A percentile compares a stretch with the other conserved stretches of the same genome.
Evolutionary conservation across 495 filamentous ascomycete genomes (phyloP).

Genomic region (Thozetella sp.): DNA sequence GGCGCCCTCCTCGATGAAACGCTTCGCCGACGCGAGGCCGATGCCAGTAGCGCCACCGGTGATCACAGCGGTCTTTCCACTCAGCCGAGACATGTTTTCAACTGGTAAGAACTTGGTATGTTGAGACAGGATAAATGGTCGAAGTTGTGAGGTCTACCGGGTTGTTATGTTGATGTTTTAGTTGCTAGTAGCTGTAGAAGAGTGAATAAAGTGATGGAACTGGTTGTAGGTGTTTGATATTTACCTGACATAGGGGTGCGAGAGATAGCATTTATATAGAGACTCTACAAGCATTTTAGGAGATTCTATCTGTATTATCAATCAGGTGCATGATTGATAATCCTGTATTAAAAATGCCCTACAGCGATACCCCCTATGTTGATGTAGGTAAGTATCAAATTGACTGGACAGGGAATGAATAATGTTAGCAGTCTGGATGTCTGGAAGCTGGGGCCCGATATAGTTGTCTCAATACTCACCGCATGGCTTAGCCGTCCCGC

Average conservation of each 20-base stretch:
- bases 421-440: too few species aligned
- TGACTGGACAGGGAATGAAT: too few species aligned
- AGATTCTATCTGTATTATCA: background rate
- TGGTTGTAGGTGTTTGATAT: background rate
- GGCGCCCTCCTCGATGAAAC: slow-evolving; percentile 20
- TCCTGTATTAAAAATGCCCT: too few species aligned
- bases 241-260: background rate
- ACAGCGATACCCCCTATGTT: too few species aligned
- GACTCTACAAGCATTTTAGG: background rate
- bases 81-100: slow-evolving; percentile 15
- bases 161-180: background rate
- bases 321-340: background rate
- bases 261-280: background rate
- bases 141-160: background rate
- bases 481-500: too few species aligned
- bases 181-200: background rate
- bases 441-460: too few species aligned
- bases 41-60: slow-evolving; percentile 43
- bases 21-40: slow-evolving; percentile 29
- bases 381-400: too few species aligned
- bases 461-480: too few species aligned
- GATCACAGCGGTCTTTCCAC: slow-evolving; percentile 26
- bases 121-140: background rate
- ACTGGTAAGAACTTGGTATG: background rate
- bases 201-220: background rate